Conservation (phyloP, 768 basidiomycete species). For the Rhizopogon vesiculosus region DNA sequence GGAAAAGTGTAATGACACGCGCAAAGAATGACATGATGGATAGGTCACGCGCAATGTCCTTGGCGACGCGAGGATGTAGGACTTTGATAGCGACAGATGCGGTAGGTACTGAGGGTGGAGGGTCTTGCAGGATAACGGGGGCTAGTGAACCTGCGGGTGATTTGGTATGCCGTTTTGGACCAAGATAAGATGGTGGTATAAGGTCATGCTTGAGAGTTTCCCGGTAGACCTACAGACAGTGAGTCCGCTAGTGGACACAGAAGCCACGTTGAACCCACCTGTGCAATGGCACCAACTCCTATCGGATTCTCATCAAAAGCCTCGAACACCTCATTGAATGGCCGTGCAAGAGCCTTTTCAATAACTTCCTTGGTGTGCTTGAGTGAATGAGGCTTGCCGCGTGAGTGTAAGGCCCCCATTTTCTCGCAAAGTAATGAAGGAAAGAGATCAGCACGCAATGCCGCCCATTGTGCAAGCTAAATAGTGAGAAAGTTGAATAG, state of each 20-base stretch:
- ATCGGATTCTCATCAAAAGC: conserved; percentile 85
- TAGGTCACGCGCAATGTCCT: conserved; percentile 84
- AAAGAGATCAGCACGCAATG: conserved; percentile 91
- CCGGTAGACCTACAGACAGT: conserved; percentile 66
- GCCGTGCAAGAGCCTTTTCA: conserved; percentile 75
- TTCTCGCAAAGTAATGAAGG: conserved; percentile 79
- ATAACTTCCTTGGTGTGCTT: conserved; percentile 77
- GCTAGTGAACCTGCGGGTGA: conserved; percentile 47
- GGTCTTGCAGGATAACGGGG: conserved; percentile 42
- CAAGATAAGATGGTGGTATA: conserved; percentile 79
- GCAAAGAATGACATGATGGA: conserved; percentile 96
- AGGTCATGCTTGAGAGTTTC: conserved; percentile 82
- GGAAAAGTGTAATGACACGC: conserved; percentile 65
- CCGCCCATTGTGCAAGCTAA: conserved; percentile 97
- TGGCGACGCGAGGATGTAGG: conserved; percentile 81
- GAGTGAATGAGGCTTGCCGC: conserved; percentile 76
- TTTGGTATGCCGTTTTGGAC: conserved; percentile 59
- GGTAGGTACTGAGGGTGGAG: conserved; percentile 70
- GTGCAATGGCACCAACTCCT: conserved; percentile 98
- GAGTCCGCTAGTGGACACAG: background rate
- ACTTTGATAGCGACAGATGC: conserved; percentile 94
- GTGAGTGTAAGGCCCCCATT: conserved; percentile 85
- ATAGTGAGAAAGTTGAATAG: conserved; percentile 6
- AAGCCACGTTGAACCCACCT: conserved; percentile 38
- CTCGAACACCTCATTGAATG: conserved; percentile 88